Percentiles rank a stretch among this genome's conserved stretches.
These are phyloP conservation scores for Fusarium praegraminearum DNA, from an alignment of 2,329 filamentous ascomycete species.

Conservation along the genomic window DNA sequence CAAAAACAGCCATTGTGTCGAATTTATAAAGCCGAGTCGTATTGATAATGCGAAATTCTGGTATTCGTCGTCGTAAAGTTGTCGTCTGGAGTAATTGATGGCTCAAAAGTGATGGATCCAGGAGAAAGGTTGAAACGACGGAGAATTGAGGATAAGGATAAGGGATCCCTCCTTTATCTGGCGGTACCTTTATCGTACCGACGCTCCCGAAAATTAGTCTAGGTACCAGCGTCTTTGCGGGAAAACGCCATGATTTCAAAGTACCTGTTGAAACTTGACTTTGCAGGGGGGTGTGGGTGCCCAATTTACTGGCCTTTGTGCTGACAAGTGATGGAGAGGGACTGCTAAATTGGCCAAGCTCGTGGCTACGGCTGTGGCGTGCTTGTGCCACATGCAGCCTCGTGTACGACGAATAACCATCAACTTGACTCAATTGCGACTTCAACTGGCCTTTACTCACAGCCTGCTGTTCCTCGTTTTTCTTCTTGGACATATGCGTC, in stretches of 20 bases:
- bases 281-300: constrained; percentile 14
- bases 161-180: constrained; percentile 32
- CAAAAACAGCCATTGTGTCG: constrained; percentile 53
- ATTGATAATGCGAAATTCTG: neutral
- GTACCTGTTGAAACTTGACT: constrained; percentile 3
- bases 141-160: constrained; percentile 28
- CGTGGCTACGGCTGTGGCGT: constrained; percentile 30
- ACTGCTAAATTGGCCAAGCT: neutral
- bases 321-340: neutral
- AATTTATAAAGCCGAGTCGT: neutral
- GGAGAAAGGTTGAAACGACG: constrained; percentile 31
- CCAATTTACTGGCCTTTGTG: constrained; percentile 21
- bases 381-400: constrained; percentile 35
- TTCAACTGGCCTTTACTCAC: neutral
- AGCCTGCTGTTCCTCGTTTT: neutral
- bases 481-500: neutral
- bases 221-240: constrained; percentile 16
- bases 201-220: constrained; percentile 36
- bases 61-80: constrained; percentile 11
- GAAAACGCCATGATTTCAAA: neutral
- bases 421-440: constrained; percentile 16
- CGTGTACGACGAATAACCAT: constrained; percentile 3
- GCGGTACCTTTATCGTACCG: constrained; percentile 37
- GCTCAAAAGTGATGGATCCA: constrained; percentile 16
- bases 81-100: neutral